These are phyloP conservation scores for Cutaneotrichosporon mucoides DNA, from an alignment of 1,284 basidiomycete species.

Conservation along the genomic window DNA sequence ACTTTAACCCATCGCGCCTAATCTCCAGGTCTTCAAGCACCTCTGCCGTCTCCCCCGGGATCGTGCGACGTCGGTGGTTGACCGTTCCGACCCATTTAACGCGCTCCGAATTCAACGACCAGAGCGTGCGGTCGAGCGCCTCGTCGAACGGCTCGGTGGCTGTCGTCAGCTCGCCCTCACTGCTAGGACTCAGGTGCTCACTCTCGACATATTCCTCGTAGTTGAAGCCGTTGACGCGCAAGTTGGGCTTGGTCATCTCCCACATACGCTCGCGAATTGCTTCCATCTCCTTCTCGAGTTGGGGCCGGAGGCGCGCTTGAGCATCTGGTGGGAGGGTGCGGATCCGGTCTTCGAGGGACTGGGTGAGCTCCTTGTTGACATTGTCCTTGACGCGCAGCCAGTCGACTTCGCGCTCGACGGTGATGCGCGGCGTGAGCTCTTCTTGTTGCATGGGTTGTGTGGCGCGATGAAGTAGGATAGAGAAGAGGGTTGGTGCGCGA, in stretches of 20 bases:
- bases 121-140: conserved; percentile 66
- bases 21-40: conserved; percentile 54
- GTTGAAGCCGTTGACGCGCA: conserved; percentile 72
- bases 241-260: conserved; percentile 61
- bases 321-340: conserved; percentile 32
- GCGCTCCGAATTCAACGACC: conserved; percentile 63
- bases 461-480: no score
- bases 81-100: conserved; percentile 64
- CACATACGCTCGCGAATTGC: conserved; percentile 48
- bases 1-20: conserved; percentile 52
- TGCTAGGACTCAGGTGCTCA: conserved; percentile 6
- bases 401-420: conserved; percentile 39
- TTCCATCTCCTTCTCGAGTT: conserved; percentile 38
- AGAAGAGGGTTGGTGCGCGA: no score
- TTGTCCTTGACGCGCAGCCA: conserved; percentile 44
- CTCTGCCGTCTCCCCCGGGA: conserved; percentile 56
- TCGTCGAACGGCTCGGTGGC: conserved; percentile 76
- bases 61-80: conserved; percentile 58
- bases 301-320: conserved; percentile 32
- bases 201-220: conserved; percentile 61
- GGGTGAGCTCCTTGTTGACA: conserved; percentile 23
- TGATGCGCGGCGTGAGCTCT: conserved; percentile 16
- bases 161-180: conserved; percentile 45
- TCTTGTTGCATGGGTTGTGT: not conserved
- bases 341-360: conserved; percentile 33